Percentiles rank a stretch among this genome's conserved stretches.
These are phyloP conservation scores for Mariannaea sp. DNA, from an alignment of 2,329 filamentous ascomycete species.

Conservation along the genomic window DNA sequence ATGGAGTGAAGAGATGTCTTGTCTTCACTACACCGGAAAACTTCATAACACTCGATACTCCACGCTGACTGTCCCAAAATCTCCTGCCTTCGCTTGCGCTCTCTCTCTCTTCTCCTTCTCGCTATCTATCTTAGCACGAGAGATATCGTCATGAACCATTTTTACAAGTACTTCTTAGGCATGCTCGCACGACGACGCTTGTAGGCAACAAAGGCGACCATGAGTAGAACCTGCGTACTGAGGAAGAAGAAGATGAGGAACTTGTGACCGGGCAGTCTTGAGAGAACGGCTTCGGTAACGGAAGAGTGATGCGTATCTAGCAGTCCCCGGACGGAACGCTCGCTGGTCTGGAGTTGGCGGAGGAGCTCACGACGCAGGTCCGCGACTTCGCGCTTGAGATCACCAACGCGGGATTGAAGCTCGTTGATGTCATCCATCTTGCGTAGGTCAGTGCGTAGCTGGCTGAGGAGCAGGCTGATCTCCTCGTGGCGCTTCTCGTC, in stretches of 20 bases:
- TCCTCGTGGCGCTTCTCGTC: conserved; percentile 63
- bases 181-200: conserved; percentile 75
- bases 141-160: not conserved
- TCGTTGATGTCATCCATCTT: conserved; percentile 51
- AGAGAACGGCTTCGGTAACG: conserved; percentile 54
- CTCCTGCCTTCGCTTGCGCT: too few relatives aligned
- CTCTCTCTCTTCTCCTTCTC: conserved; percentile 15
- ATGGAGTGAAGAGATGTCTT: not conserved
- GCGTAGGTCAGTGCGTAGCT: conserved; percentile 53
- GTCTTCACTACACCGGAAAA: conserved; percentile 20
- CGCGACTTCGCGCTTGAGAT: conserved; percentile 63
- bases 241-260: conserved; percentile 72
- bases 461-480: conserved; percentile 52
- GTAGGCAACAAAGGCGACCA: conserved; percentile 73
- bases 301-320: conserved; percentile 56
- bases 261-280: conserved; percentile 55
- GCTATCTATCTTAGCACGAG: not conserved
- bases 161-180: conserved; percentile 90
- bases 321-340: conserved; percentile 57
- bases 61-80: not conserved
- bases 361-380: conserved; percentile 60
- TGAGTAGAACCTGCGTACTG: conserved; percentile 73
- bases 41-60: conserved; percentile 6
- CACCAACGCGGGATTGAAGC: conserved; percentile 52
- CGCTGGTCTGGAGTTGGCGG: conserved; percentile 56